phyloP scores from a whole-genome alignment of 2,329 filamentous ascomycete species.

The Monilinia aucupariae region DNA sequence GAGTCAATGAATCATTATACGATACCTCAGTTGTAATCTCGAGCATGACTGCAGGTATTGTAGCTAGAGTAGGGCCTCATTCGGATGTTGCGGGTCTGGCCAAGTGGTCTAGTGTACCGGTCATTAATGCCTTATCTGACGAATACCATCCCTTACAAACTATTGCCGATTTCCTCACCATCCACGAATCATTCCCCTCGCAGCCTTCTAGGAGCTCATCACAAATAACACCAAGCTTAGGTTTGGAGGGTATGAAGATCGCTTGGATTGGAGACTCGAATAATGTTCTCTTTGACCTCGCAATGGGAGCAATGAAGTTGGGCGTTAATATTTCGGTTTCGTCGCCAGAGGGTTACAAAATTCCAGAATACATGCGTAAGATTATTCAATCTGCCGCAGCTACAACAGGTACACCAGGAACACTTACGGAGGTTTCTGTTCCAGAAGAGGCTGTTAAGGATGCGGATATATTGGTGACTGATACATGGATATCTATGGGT shows the following conservation, averaged over 20 bases:
- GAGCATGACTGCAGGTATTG: slow-evolving; percentile 83
- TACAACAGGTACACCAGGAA: slow-evolving; percentile 54
- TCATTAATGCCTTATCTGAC: slow-evolving; percentile 84
- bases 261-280: slow-evolving; percentile 97
- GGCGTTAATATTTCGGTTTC: slow-evolving; percentile 84
- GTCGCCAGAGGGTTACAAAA: slow-evolving; percentile 77
- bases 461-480: slow-evolving; percentile 87
- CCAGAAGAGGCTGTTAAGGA: slow-evolving; percentile 80
- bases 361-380: slow-evolving; percentile 67
- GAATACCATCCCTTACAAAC: slow-evolving; percentile 91
- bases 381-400: slow-evolving; percentile 62
- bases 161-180: slow-evolving; percentile 88
- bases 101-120: slow-evolving; percentile 67
- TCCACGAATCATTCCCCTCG: slow-evolving; percentile 67
- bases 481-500: slow-evolving; percentile 98
- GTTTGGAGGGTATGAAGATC: slow-evolving; percentile 78
- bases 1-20: slow-evolving; percentile 91
- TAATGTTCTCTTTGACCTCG: slow-evolving; percentile 92
- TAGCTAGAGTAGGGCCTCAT: slow-evolving; percentile 72
- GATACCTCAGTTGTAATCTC: slow-evolving; percentile 90
- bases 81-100: slow-evolving; percentile 68
- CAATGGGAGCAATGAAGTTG: slow-evolving; percentile 79
- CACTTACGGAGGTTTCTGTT: slow-evolving; percentile 66
- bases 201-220: slow-evolving; percentile 29
- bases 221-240: slow-evolving; percentile 42